Evolutionary conservation across 148 eudicot species (phyloP).

Genomic region (Arbutus unedo): DNA sequence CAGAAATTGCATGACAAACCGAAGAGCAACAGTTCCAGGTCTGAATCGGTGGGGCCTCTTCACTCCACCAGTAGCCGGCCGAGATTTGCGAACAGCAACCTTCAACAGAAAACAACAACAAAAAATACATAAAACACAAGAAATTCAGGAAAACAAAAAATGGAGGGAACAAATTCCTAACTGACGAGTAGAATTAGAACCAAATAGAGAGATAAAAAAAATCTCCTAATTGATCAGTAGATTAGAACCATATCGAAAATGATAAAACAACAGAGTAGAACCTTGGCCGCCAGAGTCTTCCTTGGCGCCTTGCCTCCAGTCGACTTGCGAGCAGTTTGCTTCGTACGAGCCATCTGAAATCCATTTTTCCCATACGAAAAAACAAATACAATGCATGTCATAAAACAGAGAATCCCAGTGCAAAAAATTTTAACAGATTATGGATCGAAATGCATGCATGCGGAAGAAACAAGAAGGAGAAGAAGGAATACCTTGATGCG

Average conservation of each 20-base stretch:
- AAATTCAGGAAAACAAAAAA: background rate
- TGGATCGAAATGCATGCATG: background rate
- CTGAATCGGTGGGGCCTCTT: constrained; percentile 28
- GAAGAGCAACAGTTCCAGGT: constrained; percentile 27
- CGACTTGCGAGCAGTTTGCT: constrained; percentile 29
- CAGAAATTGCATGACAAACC: background rate
- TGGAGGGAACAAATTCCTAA: background rate
- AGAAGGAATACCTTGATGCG: background rate
- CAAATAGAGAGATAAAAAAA: background rate
- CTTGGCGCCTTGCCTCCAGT: constrained; percentile 27
- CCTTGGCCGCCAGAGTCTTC: constrained; percentile 27
- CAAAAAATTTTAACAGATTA: background rate
- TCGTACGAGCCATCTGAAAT: constrained; percentile 28
- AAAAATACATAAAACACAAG: background rate
- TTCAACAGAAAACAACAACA: background rate
- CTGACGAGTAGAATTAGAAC: too few species aligned
- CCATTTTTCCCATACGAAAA: background rate
- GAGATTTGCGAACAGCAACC: constrained; percentile 26
- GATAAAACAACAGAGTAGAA: background rate
- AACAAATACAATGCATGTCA: background rate
- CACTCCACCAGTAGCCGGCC: constrained; percentile 27
- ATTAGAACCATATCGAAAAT: background rate
- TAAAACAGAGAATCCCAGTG: background rate
- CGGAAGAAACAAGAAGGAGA: background rate
- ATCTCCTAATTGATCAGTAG: background rate